Conservation (phyloP, 2,329 filamentous ascomycete genomes). For the Trichoderma koningii region DNA sequence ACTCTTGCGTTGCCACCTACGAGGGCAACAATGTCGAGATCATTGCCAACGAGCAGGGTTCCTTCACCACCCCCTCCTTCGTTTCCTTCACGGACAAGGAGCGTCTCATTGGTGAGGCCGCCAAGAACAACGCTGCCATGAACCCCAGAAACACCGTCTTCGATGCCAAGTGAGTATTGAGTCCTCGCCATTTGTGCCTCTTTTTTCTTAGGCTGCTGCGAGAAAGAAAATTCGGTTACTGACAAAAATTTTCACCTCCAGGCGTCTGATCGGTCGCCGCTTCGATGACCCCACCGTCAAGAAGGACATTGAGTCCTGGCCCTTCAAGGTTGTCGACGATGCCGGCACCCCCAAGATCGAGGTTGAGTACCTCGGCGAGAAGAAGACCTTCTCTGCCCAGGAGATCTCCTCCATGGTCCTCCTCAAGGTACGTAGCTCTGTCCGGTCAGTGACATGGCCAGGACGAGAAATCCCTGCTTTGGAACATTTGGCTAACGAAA, state of each 20-base stretch:
- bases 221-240: conserved; percentile 23
- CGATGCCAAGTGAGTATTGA: conserved; percentile 84
- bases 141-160: conserved; percentile 98
- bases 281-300: conserved; percentile 96
- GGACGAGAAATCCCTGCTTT: background rate
- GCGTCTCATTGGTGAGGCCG: conserved; percentile 98
- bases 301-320: conserved; percentile 99
- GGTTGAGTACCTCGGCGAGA: conserved; percentile 94
- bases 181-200: background rate
- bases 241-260: conserved; percentile 42
- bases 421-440: conserved; percentile 69
- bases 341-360: conserved; percentile 86
- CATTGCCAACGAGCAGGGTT: conserved; percentile 99
- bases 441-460: background rate
- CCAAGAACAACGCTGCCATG: conserved; percentile 99
- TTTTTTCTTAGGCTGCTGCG: background rate
- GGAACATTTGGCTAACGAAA: background rate
- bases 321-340: conserved; percentile 96
- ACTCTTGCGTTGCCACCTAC: conserved; percentile 99
- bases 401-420: conserved; percentile 99
- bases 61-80: conserved; percentile 98
- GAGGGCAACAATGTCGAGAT: conserved; percentile 99
- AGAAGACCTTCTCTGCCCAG: conserved; percentile 94
- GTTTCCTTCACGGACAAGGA: conserved; percentile 99
- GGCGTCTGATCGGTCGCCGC: conserved; percentile 95